Conservation (phyloP, 768 basidiomycete species). For the Suillus hirtellus region DNA sequence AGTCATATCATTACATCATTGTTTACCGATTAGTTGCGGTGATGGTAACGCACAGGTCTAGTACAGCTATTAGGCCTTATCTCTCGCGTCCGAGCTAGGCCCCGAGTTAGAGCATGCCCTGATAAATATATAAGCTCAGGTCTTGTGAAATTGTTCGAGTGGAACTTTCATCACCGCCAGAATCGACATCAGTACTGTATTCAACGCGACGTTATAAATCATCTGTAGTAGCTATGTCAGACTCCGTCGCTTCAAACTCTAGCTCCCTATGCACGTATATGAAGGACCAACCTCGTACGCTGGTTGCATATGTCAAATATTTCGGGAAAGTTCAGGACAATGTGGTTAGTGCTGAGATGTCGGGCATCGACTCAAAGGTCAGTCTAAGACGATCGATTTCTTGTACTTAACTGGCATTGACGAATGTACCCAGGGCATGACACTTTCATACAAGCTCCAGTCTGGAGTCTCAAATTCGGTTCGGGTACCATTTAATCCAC, state of each 20-base stretch:
- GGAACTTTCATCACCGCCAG: background rate
- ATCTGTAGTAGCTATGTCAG: constrained; percentile 45
- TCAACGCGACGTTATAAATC: background rate
- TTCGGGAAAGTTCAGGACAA: constrained; percentile 46
- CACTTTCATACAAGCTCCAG: constrained; percentile 60
- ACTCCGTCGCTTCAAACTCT: constrained; percentile 55
- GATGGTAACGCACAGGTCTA: too few species aligned
- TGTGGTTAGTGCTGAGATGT: constrained; percentile 69
- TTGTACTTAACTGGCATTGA: background rate
- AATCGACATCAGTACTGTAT: background rate
- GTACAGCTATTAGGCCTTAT: too few species aligned
- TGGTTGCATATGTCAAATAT: constrained; percentile 65
- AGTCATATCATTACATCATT: too few species aligned
- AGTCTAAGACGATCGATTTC: constrained; percentile 9
- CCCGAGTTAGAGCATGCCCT: background rate
- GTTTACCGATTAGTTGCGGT: too few species aligned
- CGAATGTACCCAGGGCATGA: constrained; percentile 57
- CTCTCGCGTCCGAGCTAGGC: too few species aligned
- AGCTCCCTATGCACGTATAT: constrained; percentile 76
- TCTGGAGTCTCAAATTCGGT: constrained; percentile 45
- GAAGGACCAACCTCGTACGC: constrained; percentile 55
- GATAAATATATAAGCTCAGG: background rate
- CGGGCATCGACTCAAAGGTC: constrained; percentile 65
- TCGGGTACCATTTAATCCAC: constrained; percentile 65
- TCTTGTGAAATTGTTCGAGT: background rate